phyloP scores from a whole-genome alignment of 768 basidiomycete species.

The Termitomyces titanicus region DNA sequence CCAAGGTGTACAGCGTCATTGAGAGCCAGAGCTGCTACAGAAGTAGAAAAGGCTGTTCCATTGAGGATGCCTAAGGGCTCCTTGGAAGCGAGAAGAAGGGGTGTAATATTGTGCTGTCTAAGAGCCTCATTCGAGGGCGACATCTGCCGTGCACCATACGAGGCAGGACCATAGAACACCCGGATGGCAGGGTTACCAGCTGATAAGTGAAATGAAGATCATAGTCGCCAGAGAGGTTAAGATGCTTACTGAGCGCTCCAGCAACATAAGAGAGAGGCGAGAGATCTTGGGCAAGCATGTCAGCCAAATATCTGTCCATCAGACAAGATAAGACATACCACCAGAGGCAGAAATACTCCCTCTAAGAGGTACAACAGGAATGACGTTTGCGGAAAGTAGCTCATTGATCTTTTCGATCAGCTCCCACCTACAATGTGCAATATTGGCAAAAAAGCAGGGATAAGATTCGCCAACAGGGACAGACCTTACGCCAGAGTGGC shows the following conservation, averaged over 20 bases:
- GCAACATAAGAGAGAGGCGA: conserved; percentile 62
- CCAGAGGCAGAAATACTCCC: conserved; percentile 79
- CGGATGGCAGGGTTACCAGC: conserved; percentile 24
- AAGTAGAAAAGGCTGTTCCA: conserved; percentile 74
- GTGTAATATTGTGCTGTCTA: conserved; percentile 48
- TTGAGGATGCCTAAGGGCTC: conserved; percentile 71
- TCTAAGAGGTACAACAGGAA: conserved; percentile 74
- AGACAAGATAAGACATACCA: conserved; percentile 34
- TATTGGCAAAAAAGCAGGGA: background rate
- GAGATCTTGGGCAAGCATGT: conserved; percentile 28
- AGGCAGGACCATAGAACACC: conserved; percentile 51
- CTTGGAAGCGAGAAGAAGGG: conserved; percentile 59
- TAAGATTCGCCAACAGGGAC: conserved; percentile 1
- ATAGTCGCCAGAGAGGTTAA: background rate
- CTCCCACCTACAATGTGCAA: conserved; percentile 43
- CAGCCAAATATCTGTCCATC: conserved; percentile 1
- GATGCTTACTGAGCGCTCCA: conserved; percentile 48
- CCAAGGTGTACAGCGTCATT: conserved; percentile 65
- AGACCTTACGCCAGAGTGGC: conserved; percentile 72
- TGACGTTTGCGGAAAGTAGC: conserved; percentile 60
- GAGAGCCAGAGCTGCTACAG: conserved; percentile 67
- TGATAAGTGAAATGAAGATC: conserved; percentile 1
- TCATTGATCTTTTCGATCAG: conserved; percentile 68
- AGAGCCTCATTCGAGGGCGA: conserved; percentile 50
- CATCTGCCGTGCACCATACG: conserved; percentile 47